Percentiles rank a stretch among this genome's conserved stretches.
Evolutionary conservation across 164 flowering plant genomes (phyloP).

Genomic region (Berberis thunbergii): DNA sequence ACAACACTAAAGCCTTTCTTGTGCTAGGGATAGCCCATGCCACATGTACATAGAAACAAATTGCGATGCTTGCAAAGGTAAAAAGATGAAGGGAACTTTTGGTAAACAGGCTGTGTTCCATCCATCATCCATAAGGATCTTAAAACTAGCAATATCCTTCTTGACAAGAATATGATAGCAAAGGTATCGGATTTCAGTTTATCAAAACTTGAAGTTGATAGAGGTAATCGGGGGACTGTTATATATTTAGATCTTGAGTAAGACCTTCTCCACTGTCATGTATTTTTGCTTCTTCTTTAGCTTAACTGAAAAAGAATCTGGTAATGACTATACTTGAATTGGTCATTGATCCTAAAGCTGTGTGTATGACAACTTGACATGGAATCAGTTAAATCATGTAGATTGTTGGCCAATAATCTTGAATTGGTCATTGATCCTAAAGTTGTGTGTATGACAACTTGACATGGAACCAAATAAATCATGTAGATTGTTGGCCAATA

Average conservation of each 20-base stretch:
- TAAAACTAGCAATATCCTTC: conserved; percentile 94
- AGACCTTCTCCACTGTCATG: conserved; percentile 15
- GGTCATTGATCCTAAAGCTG: not conserved
- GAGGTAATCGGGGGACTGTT: conserved; percentile 90
- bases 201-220: conserved; percentile 89
- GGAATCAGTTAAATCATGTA: too few species aligned
- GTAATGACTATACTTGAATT: not conserved
- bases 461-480: too few species aligned
- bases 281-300: not conserved
- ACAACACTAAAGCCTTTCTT: too few species aligned
- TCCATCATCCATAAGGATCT: conserved; percentile 86
- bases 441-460: too few species aligned
- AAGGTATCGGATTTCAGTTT: conserved; percentile 99
- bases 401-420: too few species aligned
- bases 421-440: not conserved
- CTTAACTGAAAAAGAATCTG: not conserved
- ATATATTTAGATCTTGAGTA: conserved; percentile 99
- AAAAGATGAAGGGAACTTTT: not conserved
- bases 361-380: too few species aligned
- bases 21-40: too few species aligned
- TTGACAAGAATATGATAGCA: conserved; percentile 91
- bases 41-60: conserved; percentile 16
- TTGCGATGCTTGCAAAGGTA: conserved; percentile 99
- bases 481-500: too few species aligned
- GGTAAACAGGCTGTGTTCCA: conserved; percentile 85